Base-by-base conservation (phyloP, 2,329 filamentous ascomycete species). In the Sporothrix pallida region DNA sequence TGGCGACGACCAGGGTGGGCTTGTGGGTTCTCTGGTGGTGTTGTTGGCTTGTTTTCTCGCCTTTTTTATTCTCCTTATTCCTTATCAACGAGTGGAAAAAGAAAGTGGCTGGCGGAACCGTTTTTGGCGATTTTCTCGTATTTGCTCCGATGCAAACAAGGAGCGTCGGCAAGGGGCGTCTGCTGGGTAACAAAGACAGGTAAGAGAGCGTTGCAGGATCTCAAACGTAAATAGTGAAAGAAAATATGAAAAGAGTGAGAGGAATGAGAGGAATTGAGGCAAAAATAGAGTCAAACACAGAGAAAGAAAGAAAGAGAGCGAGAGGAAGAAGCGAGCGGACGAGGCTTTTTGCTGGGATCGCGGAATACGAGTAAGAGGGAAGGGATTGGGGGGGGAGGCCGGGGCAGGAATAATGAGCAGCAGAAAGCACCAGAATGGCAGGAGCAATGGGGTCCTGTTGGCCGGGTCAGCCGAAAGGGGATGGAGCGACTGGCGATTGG, bases 201-300 rank as follows among this genome's bases (percentile, higher is more conserved):
- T 31, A 72, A n/a, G 50, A 13, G 23, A 65, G 26, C 42, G 62
- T 26, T 48, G 5, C 37, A 44, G 71, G 15, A 50, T 12, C 20
- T 9, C 9, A 23, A 37, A 56, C 13, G 50, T 54, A 56, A 52
- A 56, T 26, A 56, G 31, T 23, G 48, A 69, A 37, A 69, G 63
- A 58, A 46, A 88, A 75, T 2, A 87, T 86, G 31, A 37, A 37
- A 56, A 23, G 10, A 68, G 46, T 42, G 42, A 56, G 17, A 37
- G 31, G 31, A 65, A 54, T 17, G 48, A 65, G 12, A 56, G 52
- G 10, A 68, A 52, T 20, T 17, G 65, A 44, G 70, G 50, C 13
- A 71, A 62, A 37, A 52, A n/a, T 52, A 72, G 9, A 56, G 70
- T n/a, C 42, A 37, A 37, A 37, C 31, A 37, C 31, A 37, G 26